Evolutionary conservation across 2,329 filamentous ascomycete species (phyloP).

Genomic region (Aureobasidium sp.): DNA sequence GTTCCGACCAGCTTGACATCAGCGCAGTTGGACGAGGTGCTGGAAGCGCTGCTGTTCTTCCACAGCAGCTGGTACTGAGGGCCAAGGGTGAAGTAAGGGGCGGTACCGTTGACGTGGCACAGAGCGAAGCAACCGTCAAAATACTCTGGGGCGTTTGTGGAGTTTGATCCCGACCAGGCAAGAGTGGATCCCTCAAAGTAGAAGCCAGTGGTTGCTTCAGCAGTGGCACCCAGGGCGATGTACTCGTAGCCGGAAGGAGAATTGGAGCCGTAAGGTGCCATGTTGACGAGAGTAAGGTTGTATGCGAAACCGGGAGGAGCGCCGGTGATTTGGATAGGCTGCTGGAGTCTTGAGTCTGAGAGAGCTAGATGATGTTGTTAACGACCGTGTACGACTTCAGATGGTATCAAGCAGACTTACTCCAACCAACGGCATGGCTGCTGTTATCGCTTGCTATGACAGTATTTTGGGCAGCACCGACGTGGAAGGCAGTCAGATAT

Average conservation of each 20-base stretch:
- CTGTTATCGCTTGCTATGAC: not conserved
- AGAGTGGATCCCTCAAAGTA: not conserved
- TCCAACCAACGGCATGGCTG: not conserved
- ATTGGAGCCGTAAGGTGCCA: not conserved
- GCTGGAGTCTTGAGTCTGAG: not conserved
- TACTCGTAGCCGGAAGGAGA: conserved; percentile 13
- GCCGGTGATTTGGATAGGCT: not conserved
- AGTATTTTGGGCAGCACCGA: not conserved
- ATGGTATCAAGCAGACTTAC: not conserved
- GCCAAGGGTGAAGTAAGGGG: conserved; percentile 12
- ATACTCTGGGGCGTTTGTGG: not conserved
- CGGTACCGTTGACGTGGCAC: conserved; percentile 11
- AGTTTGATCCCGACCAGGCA: not conserved
- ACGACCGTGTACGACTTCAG: no score
- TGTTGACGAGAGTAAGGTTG: conserved; percentile 2
- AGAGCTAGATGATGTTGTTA: not conserved
- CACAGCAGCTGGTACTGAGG: conserved; percentile 10
- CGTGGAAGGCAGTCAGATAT: conserved; percentile 6
- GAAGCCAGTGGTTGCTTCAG: conserved; percentile 6
- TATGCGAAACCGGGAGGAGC: not conserved
- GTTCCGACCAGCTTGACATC: conserved; percentile 7
- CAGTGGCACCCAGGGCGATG: not conserved
- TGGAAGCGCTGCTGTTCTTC: conserved; percentile 1
- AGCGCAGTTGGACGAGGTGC: not conserved
- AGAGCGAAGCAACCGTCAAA: conserved; percentile 10